Evolutionary conservation across 345 rosid species (phyloP).

Genomic region (Gossypium sturtianum): DNA sequence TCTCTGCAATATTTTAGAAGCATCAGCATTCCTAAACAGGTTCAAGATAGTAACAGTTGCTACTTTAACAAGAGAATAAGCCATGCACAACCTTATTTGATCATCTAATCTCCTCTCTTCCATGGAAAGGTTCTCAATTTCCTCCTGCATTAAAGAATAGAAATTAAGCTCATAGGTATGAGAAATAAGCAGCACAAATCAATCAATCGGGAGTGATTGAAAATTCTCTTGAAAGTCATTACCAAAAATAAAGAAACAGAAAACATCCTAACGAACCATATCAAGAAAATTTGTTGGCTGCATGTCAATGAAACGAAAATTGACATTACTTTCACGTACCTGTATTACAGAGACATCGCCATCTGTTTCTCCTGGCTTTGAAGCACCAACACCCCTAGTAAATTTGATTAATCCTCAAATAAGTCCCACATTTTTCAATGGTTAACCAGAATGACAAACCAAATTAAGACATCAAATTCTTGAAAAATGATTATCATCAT

Average conservation of each 20-base stretch:
- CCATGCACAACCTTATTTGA: constrained; percentile 57
- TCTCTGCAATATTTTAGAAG: constrained; percentile 48
- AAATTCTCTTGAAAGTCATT: background rate
- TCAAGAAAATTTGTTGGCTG: background rate
- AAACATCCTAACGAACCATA: background rate
- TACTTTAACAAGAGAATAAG: constrained; percentile 20
- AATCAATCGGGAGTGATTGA: background rate
- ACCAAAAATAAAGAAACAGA: constrained; percentile 8
- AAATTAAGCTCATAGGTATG: background rate
- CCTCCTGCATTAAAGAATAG: constrained; percentile 47
- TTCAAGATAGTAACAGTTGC: constrained; percentile 14
- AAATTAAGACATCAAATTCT: constrained; percentile 15
- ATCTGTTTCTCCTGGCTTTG: constrained; percentile 50
- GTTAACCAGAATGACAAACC: constrained; percentile 14
- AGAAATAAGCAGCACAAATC: background rate
- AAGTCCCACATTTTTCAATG: constrained; percentile 20
- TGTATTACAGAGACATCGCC: constrained; percentile 51
- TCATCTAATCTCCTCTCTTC: constrained; percentile 69
- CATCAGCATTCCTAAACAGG: constrained; percentile 28
- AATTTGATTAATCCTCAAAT: constrained; percentile 28
- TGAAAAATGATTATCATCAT: constrained; percentile 15
- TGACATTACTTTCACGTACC: constrained; percentile 33
- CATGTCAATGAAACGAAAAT: background rate
- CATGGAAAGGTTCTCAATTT: constrained; percentile 58
- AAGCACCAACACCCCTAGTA: constrained; percentile 69